Evolutionary conservation across 257 asterid genomes (phyloP).

Genomic region (Solanum pennellii): DNA sequence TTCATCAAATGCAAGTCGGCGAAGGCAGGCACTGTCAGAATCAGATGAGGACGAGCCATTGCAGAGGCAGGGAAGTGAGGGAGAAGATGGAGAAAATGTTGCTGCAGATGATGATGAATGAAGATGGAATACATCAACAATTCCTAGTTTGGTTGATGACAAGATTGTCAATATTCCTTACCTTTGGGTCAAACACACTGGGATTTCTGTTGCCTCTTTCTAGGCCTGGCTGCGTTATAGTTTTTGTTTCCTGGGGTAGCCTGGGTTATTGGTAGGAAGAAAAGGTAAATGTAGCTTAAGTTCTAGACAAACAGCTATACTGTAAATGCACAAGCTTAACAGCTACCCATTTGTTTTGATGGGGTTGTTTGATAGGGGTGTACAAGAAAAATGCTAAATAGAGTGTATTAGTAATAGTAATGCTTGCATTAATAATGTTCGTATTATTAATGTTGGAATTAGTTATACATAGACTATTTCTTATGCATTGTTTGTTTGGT

Average conservation of each 20-base stretch:
- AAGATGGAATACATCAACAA: not conserved
- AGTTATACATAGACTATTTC: not conserved
- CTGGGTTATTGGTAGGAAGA: not conserved
- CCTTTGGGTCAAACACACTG: not conserved
- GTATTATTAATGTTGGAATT: too few relatives aligned
- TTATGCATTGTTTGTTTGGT: not conserved
- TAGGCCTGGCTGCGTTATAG: not conserved
- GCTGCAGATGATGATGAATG: conserved; percentile 36
- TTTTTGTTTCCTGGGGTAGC: not conserved
- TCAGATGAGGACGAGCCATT: conserved; percentile 70
- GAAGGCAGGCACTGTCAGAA: conserved; percentile 68
- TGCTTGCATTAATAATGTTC: not conserved
- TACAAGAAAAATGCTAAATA: not conserved
- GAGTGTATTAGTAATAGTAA: not conserved
- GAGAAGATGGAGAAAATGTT: conserved; percentile 21
- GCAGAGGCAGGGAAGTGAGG: conserved; percentile 40
- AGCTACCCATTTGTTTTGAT: not conserved
- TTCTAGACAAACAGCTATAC: not conserved
- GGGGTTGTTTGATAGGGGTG: not conserved
- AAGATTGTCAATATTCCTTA: not conserved
- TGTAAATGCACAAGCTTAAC: not conserved
- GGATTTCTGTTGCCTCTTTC: not conserved
- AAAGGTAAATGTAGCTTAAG: not conserved
- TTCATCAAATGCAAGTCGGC: conserved; percentile 30
- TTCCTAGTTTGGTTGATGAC: not conserved